Evolutionary conservation across 2,329 filamentous ascomycete species (phyloP), one percentile per base, ranked within the genome.

Genomic region (Penicillium sclerotigenum): DNA sequence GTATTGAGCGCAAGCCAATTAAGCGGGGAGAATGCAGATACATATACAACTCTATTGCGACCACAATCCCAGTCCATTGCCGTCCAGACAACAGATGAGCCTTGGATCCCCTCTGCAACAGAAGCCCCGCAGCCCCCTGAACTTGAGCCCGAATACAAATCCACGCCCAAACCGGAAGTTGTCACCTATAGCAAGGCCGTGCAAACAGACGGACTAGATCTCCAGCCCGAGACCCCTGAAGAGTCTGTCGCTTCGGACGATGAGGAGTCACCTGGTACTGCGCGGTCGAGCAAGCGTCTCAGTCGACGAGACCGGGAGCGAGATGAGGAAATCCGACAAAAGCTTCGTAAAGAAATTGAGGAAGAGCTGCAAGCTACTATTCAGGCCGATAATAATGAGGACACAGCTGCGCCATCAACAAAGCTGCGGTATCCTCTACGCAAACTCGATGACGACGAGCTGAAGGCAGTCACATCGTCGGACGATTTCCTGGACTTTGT

Each of bases 141-240:
- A 60, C 40, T 46, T 46, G 47, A 46, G 41, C 28, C 40, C 34
- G 53, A 46, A 37, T 37, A 36, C 47, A 52, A 46, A 41, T 71
- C 75, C 48, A 80, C 77, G 65, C 77, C 78, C 50, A 80, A 78
- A 65, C 77, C 78, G 62, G 94, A 99, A 74, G 81, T 96, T 57
- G 91, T 96, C 69, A 96, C 91, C 51, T 99, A 99, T 80, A 97
- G 90, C 81, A 97, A 97, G 78, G 92, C 87, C 54, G 91, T 97
- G 22, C 95, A 99, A 75, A 97, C 94, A 16, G 85, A 88, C 67
- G 85, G 87, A 60, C 89, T 89, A 85, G 79, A 81, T 18, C 75
- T 80, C 5, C 77, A 80, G 54, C 77, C 82, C 28, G 77, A 80
- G 33, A 79, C 81, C 31, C 76, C 81, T 1, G 80, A 81, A 48